Base-by-base conservation (phyloP, 2,329 filamentous ascomycete species). In the Emydomyces testavorans region DNA sequence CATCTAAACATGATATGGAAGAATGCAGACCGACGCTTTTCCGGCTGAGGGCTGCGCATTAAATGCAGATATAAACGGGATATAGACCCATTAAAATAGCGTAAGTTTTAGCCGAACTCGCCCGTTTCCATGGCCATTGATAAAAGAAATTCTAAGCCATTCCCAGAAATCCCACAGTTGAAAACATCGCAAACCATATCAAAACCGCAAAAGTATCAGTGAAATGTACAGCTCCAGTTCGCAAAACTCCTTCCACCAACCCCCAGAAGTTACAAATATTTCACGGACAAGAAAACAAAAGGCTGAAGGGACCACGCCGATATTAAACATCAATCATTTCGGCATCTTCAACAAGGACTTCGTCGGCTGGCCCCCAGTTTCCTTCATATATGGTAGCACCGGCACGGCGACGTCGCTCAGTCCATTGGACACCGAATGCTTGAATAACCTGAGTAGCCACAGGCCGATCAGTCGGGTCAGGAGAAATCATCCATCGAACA, bases 351-450 rank as follows among this genome's bases (percentile, higher is more conserved):
- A 68, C 69, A 47, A 80, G 68, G 16, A 80, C 70, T 53, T 80
- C 76, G 54, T 81, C 81, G 20, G 76, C 76, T 26, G 90, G 90
- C 3, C 92, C 92, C 84, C 89, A 98, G 62, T 86, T 92, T 53
- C 92, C 92, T 68, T 98, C 92, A 58, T 85, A 98, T 46, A 98
- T 81, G 0, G 88, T 95, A n/a, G 92, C 92, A 37, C 88, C 85
- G 8, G 88, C 85, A 48, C 83, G 80, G 48, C 88, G 80, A 53
- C 88, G 80, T 43, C 73, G 70, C 47, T 80, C 77, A 26, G 93
- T 83, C 85, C 92, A 98, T 52, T 75, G 76, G 45, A 94, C 75
- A 20, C 87, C 86, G 41, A 81, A 79, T 1, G 81, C 76, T 38
- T 76, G 69, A 39, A 94, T 75, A 8, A 98, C 69, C 53, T 93